Percentiles rank a stretch among this genome's conserved stretches.
phyloP scores from a whole-genome alignment of 352 stramenopile genomes.

The Ophiocytium majus region DNA sequence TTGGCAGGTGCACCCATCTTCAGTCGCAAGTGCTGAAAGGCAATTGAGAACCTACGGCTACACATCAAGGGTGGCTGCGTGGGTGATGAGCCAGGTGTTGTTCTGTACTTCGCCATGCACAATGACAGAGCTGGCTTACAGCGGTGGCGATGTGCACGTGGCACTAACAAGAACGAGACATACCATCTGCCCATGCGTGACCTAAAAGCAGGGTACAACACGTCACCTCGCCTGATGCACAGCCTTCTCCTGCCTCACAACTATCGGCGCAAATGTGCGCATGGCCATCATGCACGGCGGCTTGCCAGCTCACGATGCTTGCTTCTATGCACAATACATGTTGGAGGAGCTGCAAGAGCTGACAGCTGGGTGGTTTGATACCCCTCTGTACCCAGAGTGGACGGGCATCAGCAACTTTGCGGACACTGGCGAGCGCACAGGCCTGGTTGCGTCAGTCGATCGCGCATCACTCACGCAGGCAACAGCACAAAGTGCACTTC shows the following conservation, averaged over 20 bases:
- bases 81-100: neutral
- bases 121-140: neutral
- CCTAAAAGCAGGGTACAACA: neutral
- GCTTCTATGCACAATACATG: neutral
- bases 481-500: neutral
- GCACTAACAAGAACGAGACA: neutral
- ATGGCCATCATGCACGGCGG: neutral
- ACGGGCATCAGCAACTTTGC: neutral
- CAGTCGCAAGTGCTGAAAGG: neutral
- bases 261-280: neutral
- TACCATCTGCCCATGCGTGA: neutral
- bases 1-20: neutral
- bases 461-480: neutral
- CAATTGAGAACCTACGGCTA: neutral
- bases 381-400: neutral
- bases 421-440: neutral
- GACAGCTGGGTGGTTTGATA: neutral
- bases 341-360: neutral
- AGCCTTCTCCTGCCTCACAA: neutral
- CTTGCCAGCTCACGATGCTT: neutral
- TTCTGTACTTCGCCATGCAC: neutral
- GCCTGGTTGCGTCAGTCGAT: neutral
- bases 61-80: neutral
- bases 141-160: neutral
- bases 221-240: neutral